A percentile compares a stretch with the other conserved stretches of the same genome.
phyloP scores from a whole-genome alignment of 768 basidiomycete species.

The Kwoniella dendrophila region DNA sequence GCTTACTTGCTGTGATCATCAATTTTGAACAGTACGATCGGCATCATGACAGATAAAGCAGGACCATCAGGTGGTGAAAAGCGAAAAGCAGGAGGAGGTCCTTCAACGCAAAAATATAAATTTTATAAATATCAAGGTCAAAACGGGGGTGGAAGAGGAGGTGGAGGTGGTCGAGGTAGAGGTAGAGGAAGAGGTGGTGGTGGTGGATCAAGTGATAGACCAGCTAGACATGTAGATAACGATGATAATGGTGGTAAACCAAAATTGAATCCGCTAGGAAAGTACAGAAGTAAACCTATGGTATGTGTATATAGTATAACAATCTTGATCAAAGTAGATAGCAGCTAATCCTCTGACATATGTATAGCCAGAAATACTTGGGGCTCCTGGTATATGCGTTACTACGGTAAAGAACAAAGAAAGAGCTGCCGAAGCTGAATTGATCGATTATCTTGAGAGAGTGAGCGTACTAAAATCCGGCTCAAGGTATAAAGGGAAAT shows the following conservation, averaged over 20 bases:
- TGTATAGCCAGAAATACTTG: conserved; percentile 34
- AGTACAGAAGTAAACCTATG: conserved; percentile 32
- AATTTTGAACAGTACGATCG: too few species aligned
- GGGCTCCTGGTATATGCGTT: conserved; percentile 36
- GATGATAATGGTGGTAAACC: conserved; percentile 9
- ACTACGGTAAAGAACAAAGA: conserved; percentile 43
- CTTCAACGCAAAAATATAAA: conserved; percentile 36
- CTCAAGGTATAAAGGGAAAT: too few species aligned
- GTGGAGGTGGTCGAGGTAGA: conserved; percentile 23
- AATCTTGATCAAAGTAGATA: not conserved
- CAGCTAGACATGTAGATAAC: not conserved
- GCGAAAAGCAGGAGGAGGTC: conserved; percentile 3
- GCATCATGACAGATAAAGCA: conserved; percentile 19
- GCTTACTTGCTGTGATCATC: too few species aligned
- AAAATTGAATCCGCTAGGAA: conserved; percentile 29
- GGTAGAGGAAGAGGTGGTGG: conserved; percentile 30
- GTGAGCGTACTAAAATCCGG: conserved; percentile 12
- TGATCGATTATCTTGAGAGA: conserved; percentile 41
- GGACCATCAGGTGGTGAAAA: conserved; percentile 10
- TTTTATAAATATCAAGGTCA: conserved; percentile 35
- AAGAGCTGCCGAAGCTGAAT: conserved; percentile 41
- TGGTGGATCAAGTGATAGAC: conserved; percentile 19
- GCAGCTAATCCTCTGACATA: conserved; percentile 3
- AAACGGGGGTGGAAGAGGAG: conserved; percentile 15
- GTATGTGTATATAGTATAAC: conserved; percentile 34